A percentile compares a stretch with the other conserved stretches of the same genome.
Evolutionary conservation across 345 rosid species (phyloP).

Genomic region (Eucalyptus regnans): DNA sequence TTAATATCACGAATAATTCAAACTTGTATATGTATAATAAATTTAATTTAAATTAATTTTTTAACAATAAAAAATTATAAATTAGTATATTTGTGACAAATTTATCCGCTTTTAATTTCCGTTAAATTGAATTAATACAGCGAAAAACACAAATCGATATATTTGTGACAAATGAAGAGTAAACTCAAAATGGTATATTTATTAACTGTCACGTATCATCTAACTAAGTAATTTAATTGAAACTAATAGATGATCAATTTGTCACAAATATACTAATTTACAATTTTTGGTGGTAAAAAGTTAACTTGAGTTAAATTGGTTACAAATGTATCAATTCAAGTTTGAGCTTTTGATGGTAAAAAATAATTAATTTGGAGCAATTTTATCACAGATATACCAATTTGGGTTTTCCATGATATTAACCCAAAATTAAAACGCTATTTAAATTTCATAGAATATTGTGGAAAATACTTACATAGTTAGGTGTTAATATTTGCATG

Average conservation of each 20-base stretch:
- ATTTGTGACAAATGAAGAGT: no score
- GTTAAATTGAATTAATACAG: no score
- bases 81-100: no score
- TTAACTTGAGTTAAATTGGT: neutral
- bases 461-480: neutral
- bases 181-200: no score
- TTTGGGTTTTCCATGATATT: no score
- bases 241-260: no score
- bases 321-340: neutral
- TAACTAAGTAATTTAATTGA: no score
- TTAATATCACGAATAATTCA: neutral
- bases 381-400: neutral
- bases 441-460: neutral
- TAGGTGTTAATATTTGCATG: neutral
- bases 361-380: neutral
- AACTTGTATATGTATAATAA: neutral
- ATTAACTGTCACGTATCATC: no score
- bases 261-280: neutral
- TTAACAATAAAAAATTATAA: no score
- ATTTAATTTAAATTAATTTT: neutral
- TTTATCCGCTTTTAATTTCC: no score
- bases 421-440: neutral
- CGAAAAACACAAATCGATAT: no score
- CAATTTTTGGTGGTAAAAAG: no score
- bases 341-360: neutral